These are phyloP conservation scores for Chaetomiaceae sp. DNA, from an alignment of 2,329 filamentous ascomycete species.

Conservation along the genomic window DNA sequence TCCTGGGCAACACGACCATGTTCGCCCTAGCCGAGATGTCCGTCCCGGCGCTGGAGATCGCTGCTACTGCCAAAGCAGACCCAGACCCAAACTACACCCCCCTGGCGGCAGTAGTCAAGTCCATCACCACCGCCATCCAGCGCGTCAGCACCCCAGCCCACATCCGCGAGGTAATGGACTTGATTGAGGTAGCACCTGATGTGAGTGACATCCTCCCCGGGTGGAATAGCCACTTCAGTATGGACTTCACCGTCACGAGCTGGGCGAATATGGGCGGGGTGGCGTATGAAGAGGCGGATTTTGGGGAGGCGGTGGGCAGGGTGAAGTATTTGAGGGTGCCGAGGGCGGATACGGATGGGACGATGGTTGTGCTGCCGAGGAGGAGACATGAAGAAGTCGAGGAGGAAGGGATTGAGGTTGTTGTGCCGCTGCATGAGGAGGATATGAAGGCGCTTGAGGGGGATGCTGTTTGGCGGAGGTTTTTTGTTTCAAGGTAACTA, in stretches of 20 bases:
- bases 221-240: background rate
- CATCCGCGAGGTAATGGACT: slow-evolving; percentile 2
- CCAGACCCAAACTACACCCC: too few relatives aligned
- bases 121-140: background rate
- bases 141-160: slow-evolving; percentile 1
- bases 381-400: background rate
- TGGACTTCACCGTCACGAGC: slow-evolving; percentile 15
- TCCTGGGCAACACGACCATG: slow-evolving; percentile 8
- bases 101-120: background rate
- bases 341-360: background rate
- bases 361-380: slow-evolving; percentile 9
- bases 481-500: background rate
- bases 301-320: slow-evolving; percentile 12
- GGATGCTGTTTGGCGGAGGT: slow-evolving; percentile 1
- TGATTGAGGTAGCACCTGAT: slow-evolving; percentile 5
- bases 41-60: background rate
- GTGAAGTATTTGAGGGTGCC: slow-evolving; percentile 10
- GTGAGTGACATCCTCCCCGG: background rate
- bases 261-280: slow-evolving; percentile 20
- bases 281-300: slow-evolving; percentile 11
- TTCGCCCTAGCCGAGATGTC: background rate
- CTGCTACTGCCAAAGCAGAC: background rate
- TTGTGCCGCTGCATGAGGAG: slow-evolving; percentile 1
- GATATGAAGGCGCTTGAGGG: slow-evolving; percentile 6
- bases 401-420: slow-evolving; percentile 7